Base-by-base conservation (phyloP, 2,329 filamentous ascomycete species). In the Chaetoscypha palmicola region DNA sequence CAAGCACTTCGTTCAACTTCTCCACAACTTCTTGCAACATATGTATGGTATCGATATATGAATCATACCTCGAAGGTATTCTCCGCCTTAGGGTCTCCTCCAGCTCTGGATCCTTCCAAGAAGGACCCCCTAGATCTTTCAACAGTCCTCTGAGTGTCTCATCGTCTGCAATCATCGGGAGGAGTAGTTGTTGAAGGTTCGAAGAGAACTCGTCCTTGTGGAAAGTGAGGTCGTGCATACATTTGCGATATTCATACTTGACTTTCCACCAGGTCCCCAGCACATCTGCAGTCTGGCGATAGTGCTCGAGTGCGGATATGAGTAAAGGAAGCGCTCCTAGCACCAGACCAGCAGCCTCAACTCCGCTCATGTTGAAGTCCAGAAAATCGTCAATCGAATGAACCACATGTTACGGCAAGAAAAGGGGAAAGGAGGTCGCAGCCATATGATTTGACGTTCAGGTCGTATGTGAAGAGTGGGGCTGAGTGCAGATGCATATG, bases 271-370 rank as follows among this genome's bases (percentile, higher is more conserved):
- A 55, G 10, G 38, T 42, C 32, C 33, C 35, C 11, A 55, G 38
- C 4, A 38, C 16, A 28, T 49, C 46, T 8, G 39, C 42, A 1
- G 31, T 47, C 12, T 48, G 28, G 10, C 39, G 38, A 41, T 50
- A 54, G 22, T 55, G 46, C n/a, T 53, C 49, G 3, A 47, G 33
- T 2, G 43, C 38, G 2, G 50, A 52, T 3, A 53, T 48, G 28
- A 50, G 32, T 17, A 55, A 28, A 2, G 51, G 52, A 16, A 53
- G 31, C 9, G 42, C 38, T 2, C 41, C 52, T 7, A 55, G 40
- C 10, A 52, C 45, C 14, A 55, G 33, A 8, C 52, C 51, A 7
- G 44, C 46, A 7, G 47, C 36, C 30, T 53, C 50, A 21, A 44
- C 19, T 33, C 41, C 44, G 38, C 19, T 34, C 44, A 49, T 49